Base-by-base conservation (phyloP, 306 rosid species). In the Macrotyloma uniflorum region DNA sequence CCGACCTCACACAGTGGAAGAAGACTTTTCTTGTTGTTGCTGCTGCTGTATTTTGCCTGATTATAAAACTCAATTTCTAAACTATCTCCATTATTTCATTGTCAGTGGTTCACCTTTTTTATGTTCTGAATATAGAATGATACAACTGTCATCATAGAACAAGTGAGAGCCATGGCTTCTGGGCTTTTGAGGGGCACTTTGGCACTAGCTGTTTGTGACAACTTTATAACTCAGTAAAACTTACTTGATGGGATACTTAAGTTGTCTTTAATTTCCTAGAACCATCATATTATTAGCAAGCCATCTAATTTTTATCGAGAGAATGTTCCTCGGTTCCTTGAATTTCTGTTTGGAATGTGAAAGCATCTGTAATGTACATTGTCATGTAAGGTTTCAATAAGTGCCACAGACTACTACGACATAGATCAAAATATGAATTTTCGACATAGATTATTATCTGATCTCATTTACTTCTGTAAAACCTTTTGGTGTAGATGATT, bases 321-420 rank as follows among this genome's bases (percentile, higher is more conserved):
- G 23, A 55, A 51, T 32, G 26, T 63, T 23, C 70, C 32, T 14
- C 59, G 49, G 42, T 57, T 77, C 71, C 7, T 49, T 78, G 70
- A 19, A 72, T 66, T 65, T 78, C 18, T 72, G 38, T 59, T 77
- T 57, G 49, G 80, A 45, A 38, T 26, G 43, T 23, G 61, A 67
- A 73, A 58, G 67, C 76, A 28, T 72, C 11, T 57, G 38, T 35
- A 43, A 15, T 9, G 33, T 67, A 53, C 16, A 35, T 50, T 76
- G 63, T 76, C 35, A 20, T 20, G 69, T 51, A 28, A 33, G 24
- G 58, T 24, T 83, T 66, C 54, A 67, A 12, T 28, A 15, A 57
- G 15, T 67, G 42, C 22, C 24, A 5, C 38, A 50, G 32, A 63
- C 28, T 32, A 53, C 38, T 22, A 5, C 64, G 20, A 26, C 63